A percentile compares a stretch with the other conserved stretches of the same genome.
These are phyloP conservation scores for Takakia lepidozioides DNA, from an alignment of 225 moss, liverwort and hornwort genomes.

Conservation along the genomic window DNA sequence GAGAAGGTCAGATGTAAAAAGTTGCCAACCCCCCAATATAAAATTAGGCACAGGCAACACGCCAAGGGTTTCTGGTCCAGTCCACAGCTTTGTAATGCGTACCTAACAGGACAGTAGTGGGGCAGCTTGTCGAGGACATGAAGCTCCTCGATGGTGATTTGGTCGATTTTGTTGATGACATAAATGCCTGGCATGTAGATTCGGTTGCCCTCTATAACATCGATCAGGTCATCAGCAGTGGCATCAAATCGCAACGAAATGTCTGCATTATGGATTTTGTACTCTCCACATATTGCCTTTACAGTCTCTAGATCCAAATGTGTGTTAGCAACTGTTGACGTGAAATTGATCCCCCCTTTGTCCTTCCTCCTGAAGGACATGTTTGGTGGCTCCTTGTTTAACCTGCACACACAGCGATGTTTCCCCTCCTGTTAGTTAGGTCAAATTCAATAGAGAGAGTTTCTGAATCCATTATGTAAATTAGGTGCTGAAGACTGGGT, in stretches of 20 bases:
- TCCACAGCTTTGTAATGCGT: too few species aligned
- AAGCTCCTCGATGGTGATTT: slow-evolving; percentile 84
- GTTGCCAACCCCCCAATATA: too few species aligned
- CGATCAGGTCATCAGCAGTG: slow-evolving; percentile 89
- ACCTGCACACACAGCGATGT: slow-evolving; percentile 13
- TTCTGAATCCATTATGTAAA: too few species aligned
- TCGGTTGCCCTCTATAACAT: slow-evolving; percentile 85
- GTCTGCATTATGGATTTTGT: slow-evolving; percentile 91
- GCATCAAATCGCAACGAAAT: slow-evolving; percentile 85
- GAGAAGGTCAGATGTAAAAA: too few species aligned
- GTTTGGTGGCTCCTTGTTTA: slow-evolving; percentile 75
- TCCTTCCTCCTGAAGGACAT: slow-evolving; percentile 86
- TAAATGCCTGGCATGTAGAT: slow-evolving; percentile 97
- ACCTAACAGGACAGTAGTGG: slow-evolving; percentile 92
- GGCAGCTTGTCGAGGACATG: slow-evolving; percentile 82
- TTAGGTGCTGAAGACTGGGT: too few species aligned
- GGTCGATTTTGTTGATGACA: slow-evolving; percentile 92
- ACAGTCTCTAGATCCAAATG: slow-evolving; percentile 84
- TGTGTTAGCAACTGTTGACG: slow-evolving; percentile 67
- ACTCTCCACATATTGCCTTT: slow-evolving; percentile 91
- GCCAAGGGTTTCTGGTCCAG: too few species aligned
- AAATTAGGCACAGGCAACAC: too few species aligned
- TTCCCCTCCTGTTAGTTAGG: too few species aligned
- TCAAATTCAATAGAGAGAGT: too few species aligned
- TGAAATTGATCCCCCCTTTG: slow-evolving; percentile 88